Conservation (phyloP, 768 basidiomycete species). For the Asterophora lycoperdoides region DNA sequence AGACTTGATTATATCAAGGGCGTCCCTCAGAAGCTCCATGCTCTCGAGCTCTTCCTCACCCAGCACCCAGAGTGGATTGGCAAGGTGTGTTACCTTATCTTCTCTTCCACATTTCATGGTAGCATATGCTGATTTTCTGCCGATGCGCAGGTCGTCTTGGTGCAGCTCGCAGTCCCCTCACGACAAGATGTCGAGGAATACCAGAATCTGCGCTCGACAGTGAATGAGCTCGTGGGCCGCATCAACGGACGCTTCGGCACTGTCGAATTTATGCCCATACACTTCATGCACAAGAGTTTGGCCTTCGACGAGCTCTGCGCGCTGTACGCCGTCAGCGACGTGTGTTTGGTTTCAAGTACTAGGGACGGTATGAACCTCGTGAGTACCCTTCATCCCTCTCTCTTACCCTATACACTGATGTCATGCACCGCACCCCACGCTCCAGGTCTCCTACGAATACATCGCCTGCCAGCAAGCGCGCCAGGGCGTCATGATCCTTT, state of each 20-base stretch:
- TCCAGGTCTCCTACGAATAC: conserved; percentile 96
- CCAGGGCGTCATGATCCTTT: conserved; percentile 96
- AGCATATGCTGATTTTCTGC: conserved; percentile 1
- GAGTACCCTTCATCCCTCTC: conserved; percentile 27
- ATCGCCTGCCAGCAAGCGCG: conserved; percentile 90
- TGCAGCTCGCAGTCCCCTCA: conserved; percentile 95
- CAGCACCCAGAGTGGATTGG: conserved; percentile 99
- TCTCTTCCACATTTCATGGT: neutral
- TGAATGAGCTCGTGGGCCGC: conserved; percentile 96
- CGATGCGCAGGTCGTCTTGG: conserved; percentile 78
- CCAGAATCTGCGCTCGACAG: conserved; percentile 91
- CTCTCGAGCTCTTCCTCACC: conserved; percentile 91
- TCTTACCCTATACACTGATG: neutral
- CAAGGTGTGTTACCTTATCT: conserved; percentile 51
- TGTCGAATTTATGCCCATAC: conserved; percentile 99
- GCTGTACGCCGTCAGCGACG: conserved; percentile 95
- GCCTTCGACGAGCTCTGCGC: conserved; percentile 94
- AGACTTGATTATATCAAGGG: conserved; percentile 99
- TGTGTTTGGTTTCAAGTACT: conserved; percentile 92
- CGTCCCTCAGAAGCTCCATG: conserved; percentile 96
- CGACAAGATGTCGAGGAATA: conserved; percentile 99
- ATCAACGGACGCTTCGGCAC: conserved; percentile 99
- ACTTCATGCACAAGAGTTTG: conserved; percentile 97
- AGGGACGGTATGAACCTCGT: conserved; percentile 99
- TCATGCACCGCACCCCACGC: conserved; percentile 23